Base-by-base conservation (phyloP, 2,329 filamentous ascomycete genomes). In the Colletotrichum somersetense region DNA sequence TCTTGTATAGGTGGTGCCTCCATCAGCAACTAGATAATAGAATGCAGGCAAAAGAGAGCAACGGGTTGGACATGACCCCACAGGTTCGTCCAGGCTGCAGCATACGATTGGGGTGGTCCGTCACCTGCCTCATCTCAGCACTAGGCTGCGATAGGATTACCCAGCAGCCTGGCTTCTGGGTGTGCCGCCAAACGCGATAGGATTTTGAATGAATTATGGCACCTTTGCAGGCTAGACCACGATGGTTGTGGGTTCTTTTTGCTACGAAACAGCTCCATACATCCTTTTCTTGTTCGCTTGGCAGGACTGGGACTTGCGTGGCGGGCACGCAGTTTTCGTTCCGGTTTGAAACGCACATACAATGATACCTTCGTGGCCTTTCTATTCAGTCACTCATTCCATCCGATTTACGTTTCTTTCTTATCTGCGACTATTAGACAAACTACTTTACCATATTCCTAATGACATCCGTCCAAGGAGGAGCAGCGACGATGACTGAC, bases 111-210 rank as follows among this genome's bases (percentile, higher is more conserved):
- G 26, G 23, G 40, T 8, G 16, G 5, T 18, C 23, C 14, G 23
- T 30, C n/a, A 16, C 35, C n/a, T 59, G 7, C 55, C 5, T 59
- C 16, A 8, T 44, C 23, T 46, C 12, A 46, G 23, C 57, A 59
- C 16, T 33, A 30, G 18, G 8, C n/a, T 23, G 44, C 30, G 18
- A 10, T 38, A 5, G 23, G 20, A 33, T 16, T 44, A 56, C 20
- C 62, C 62, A 55, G 23, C n/a, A 40, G 38, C 62, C 52, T n/a
- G 62, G 62, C 12, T 57, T n/a, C 40, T 38, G 52, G 52, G n/a
- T 23, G 38, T 46, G 20, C 6, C 52, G 57, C n/a, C 62, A 23
- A 48, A 26, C 46, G 52, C 56, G 62, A 63, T 44, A 57, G 52
- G 50, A 65, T 46, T 46, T 7, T 10, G 40, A 30, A 30, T 16